Evolutionary conservation across 2,329 filamentous ascomycete species (phyloP).

Genomic region (Periglandula ipomoeae): DNA sequence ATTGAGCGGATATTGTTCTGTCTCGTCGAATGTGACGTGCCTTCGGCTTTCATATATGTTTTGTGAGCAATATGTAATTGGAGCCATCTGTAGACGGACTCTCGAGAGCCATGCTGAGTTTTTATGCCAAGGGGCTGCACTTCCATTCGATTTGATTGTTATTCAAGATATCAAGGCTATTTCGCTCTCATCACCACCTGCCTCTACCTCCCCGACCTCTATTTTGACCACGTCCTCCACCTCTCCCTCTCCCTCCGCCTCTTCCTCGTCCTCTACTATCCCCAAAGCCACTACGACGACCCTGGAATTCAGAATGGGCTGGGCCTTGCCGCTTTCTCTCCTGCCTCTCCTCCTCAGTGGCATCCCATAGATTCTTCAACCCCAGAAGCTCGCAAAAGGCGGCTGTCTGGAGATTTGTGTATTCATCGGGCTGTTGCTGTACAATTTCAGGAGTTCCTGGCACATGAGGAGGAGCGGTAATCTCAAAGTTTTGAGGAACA

Average conservation of each 20-base stretch:
- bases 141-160: not conserved
- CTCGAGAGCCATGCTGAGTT: too few species aligned
- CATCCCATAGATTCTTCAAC: constrained; percentile 67
- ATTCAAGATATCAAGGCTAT: not conserved
- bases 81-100: too few species aligned
- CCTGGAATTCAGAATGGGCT: constrained; percentile 27
- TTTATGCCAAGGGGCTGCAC: too few species aligned
- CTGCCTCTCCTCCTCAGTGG: constrained; percentile 60
- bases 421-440: constrained; percentile 62
- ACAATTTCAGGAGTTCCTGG: constrained; percentile 46
- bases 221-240: too few species aligned
- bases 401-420: constrained; percentile 80
- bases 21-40: too few species aligned
- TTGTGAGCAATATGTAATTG: too few species aligned
- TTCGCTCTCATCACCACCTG: not conserved
- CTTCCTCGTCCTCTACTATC: constrained; percentile 28
- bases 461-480: constrained; percentile 66
- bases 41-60: too few species aligned
- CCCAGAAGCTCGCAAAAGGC: constrained; percentile 70
- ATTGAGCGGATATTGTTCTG: too few species aligned
- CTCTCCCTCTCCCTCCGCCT: constrained; percentile 17
- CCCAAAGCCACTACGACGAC: constrained; percentile 26
- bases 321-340: constrained; percentile 51
- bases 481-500: constrained; percentile 69
- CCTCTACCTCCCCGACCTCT: constrained; percentile 13